Evolutionary conservation across 2,329 filamentous ascomycete genomes (phyloP), one percentile per base, ranked within the genome.

Genomic region (Keithomyces neogunnii): DNA sequence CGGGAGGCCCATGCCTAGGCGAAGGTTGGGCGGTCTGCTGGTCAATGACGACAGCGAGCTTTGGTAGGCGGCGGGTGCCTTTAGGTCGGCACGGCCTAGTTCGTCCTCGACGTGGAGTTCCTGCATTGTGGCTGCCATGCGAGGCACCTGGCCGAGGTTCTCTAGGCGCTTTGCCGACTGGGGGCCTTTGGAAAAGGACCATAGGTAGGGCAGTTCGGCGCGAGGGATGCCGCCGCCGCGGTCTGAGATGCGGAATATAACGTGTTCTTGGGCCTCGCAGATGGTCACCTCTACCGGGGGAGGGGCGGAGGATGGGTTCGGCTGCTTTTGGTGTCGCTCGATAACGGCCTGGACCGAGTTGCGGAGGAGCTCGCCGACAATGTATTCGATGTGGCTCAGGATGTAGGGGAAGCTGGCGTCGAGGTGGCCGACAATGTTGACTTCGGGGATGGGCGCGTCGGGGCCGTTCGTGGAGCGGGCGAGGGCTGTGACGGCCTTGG

Each of bases 371-470:
- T 99, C 93, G 48, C 93, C 91, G 52, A 99, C 81, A 60, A 99
- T 96, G 69, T 99, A 99, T 70, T 99, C 92, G 48, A 99, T 80
- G 66, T 97, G 93, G 63, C 86, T 93, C 48, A 96, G 80, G 57
- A 99, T 97, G 63, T 96, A 99, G 1, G 95, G 93, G 63, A 99
- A 99, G 33, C 85, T 95, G 4, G 91, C 91, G 32, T 88, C 83
- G 2, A 93, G 76, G 64, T 99, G 90, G 28, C 95, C 93, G 55
- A 86, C 80, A 52, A 99, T 77, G 45, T 79, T 81, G 67, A 99
- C 88, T 56, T 90, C 82, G 4, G 93, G 93, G 2, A 99, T 78
- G 48, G 77, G 73, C 1, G 84, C 78, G 50, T 84, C 76, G 1
- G 84, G 75, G 1, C 87, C 88, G 60, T 95, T 91, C 48, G 86